Evolutionary conservation across 2,329 filamentous ascomycete genomes (phyloP), one percentile per base, ranked within the genome.

Genomic region (Arthrobotrys sphaeroides): DNA sequence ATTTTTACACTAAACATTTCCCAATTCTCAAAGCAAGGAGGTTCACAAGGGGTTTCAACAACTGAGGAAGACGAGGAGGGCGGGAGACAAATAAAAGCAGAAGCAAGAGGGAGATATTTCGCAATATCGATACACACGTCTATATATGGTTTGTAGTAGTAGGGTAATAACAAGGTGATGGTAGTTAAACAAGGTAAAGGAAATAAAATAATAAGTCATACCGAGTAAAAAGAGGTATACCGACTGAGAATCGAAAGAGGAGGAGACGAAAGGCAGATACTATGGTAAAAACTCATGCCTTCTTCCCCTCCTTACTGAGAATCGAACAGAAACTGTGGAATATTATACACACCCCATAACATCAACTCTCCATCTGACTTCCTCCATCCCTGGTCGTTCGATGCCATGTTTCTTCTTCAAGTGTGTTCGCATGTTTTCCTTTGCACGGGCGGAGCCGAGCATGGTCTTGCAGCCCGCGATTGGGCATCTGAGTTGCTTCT

Each of bases 361-460:
- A 43, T 69, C 72, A 64, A 69, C 49, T 42, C 72, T 68, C 72
- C 72, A 75, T 38, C 64, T 65, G 10, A 75, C 72, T 42, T 68
- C 64, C 60, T 69, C 64, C 55, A 69, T 68, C n/a, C 64, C 72
- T 24, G 64, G 64, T 24, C 64, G 36, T 60, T 75, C 72, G 40
- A 75, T 69, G 36, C 64, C 64, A 47, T 75, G 72, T 28, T 69
- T 69, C 47, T 75, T 75, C 42, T 75, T 75, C 28, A 75, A 45
- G 33, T 75, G 72, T 28, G 72, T 75, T 42, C 64, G 55, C 64
- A 75, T 75, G 22, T 75, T 75, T 55, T 69, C 72, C 40, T 69
- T 75, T 13, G 72, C 72, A 31, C 72, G 26, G 13, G 64, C 64
- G 24, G 57, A 64, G 10, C 64, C 64, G 22, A 75, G 57, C 57